phyloP scores from a whole-genome alignment of 805 yeast species.

The Wickerhamomyces canadensis region DNA sequence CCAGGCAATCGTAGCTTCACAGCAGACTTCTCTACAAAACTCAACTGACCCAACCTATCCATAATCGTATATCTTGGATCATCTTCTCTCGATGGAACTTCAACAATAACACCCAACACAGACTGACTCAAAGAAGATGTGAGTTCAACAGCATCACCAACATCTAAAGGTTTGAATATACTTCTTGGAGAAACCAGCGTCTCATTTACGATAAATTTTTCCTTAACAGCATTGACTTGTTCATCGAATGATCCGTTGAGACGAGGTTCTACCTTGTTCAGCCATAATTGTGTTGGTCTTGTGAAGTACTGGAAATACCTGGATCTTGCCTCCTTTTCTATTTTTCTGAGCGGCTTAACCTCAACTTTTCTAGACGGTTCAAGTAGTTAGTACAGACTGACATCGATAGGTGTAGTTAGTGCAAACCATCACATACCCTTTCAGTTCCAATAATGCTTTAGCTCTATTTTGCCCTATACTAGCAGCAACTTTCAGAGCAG shows the following conservation, averaged over 20 bases:
- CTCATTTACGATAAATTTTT: slow-evolving; percentile 1
- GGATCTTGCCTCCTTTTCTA: background rate
- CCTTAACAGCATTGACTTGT: background rate
- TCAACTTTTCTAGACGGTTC: background rate
- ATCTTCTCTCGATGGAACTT: slow-evolving; percentile 40
- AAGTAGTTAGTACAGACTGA: background rate
- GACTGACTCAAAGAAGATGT: slow-evolving; percentile 35
- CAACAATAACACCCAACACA: slow-evolving; percentile 49
- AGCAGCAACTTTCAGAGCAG: too few relatives aligned
- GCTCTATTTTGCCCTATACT: background rate
- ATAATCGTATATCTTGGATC: slow-evolving; percentile 55
- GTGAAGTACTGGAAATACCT: background rate
- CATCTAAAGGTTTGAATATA: slow-evolving; percentile 16
- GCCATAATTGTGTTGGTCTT: background rate
- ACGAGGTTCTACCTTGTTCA: background rate
- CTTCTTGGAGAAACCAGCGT: slow-evolving; percentile 3
- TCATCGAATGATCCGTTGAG: background rate
- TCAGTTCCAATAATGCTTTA: background rate
- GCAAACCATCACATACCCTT: too few relatives aligned
- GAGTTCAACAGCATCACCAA: slow-evolving; percentile 64
- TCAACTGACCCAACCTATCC: slow-evolving; percentile 50
- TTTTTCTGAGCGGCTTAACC: background rate
- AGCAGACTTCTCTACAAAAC: slow-evolving; percentile 38
- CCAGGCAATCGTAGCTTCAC: slow-evolving; percentile 51
- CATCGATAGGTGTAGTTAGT: too few relatives aligned